phyloP scores from a whole-genome alignment of 2,329 filamentous ascomycete species.

The Epichloe sp. region DNA sequence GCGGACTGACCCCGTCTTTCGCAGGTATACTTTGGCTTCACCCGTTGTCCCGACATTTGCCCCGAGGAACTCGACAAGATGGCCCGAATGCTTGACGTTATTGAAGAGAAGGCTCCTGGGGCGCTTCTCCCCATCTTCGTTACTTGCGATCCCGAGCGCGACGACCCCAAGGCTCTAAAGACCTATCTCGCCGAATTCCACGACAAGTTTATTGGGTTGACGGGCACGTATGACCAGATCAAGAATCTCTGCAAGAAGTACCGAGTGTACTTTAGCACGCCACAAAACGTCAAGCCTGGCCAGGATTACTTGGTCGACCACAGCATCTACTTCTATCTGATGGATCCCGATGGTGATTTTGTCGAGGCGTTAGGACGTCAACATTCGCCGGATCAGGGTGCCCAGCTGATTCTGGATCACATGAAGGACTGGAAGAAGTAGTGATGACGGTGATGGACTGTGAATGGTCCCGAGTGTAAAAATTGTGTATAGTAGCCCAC shows the following conservation, averaged over 20 bases:
- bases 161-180: conserved; percentile 74
- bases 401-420: conserved; percentile 73
- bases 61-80: conserved; percentile 99
- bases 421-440: conserved; percentile 46
- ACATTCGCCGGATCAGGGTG: conserved; percentile 77
- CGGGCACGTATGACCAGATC: conserved; percentile 85
- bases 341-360: conserved; percentile 97
- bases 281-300: conserved; percentile 72
- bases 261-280: conserved; percentile 93
- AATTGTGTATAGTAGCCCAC: background rate
- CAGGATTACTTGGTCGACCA: conserved; percentile 98
- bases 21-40: conserved; percentile 96
- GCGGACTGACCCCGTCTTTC: background rate
- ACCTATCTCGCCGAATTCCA: conserved; percentile 88
- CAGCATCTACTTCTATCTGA: conserved; percentile 98
- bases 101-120: conserved; percentile 37
- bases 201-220: conserved; percentile 70
- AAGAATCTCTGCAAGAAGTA: conserved; percentile 93
- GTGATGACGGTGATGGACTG: background rate
- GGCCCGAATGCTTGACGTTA: conserved; percentile 80
- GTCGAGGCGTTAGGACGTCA: conserved; percentile 93
- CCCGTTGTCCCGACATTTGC: conserved; percentile 96
- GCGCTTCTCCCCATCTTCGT: conserved; percentile 74
- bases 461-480: background rate
- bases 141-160: conserved; percentile 86